phyloP scores from a whole-genome alignment of 768 basidiomycete species.

The Kwoniella pini region DNA sequence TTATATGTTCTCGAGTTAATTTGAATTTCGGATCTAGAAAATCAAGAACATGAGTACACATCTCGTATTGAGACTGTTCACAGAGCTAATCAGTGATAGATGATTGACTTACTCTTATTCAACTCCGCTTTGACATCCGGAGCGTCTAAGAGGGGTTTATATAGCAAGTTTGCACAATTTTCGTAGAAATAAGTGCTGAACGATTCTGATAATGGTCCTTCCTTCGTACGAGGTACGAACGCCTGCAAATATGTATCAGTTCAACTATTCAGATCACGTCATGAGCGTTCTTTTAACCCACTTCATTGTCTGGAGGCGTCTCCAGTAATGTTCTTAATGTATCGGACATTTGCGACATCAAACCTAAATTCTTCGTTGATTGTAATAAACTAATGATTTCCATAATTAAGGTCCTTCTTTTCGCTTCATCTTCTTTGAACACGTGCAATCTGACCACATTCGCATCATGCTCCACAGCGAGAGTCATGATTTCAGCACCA shows the following conservation, averaged over 20 bases:
- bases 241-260: conserved; percentile 10
- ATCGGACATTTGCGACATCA: conserved; percentile 89
- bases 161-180: conserved; percentile 65
- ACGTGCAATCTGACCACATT: conserved; percentile 81
- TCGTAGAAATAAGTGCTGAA: conserved; percentile 96
- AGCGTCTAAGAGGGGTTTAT: conserved; percentile 75
- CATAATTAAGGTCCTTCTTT: conserved; percentile 67
- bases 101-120: conserved; percentile 57
- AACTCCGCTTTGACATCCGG: conserved; percentile 67
- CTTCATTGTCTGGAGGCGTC: conserved; percentile 56
- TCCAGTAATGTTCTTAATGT: conserved; percentile 80
- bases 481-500: conserved; percentile 79
- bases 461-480: conserved; percentile 86
- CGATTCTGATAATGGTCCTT: conserved; percentile 80
- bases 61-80: no score
- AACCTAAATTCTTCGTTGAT: conserved; percentile 76
- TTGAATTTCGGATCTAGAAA: conserved; percentile 21
- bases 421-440: conserved; percentile 67
- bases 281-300: conserved; percentile 10
- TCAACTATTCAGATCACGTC: background rate
- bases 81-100: background rate
- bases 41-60: no score
- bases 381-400: conserved; percentile 75
- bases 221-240: conserved; percentile 54
- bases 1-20: conserved; percentile 67